Evolutionary conservation across 163 green algal genomes (phyloP), one percentile per base, ranked within the genome.

Genomic region (Chlamydomonas reinhardtii): DNA sequence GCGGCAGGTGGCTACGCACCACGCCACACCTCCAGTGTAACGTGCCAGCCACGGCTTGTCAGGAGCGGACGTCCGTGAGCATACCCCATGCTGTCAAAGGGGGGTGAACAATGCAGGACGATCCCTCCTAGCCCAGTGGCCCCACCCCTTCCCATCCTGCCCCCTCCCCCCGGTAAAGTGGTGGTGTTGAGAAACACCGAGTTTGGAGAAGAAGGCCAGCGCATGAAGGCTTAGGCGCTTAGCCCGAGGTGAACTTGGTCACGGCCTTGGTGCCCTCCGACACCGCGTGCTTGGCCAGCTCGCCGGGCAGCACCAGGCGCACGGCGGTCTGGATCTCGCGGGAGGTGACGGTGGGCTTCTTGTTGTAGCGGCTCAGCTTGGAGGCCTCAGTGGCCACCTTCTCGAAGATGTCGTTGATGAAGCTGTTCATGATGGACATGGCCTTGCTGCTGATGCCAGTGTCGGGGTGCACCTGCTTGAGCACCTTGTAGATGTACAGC

Each of bases 191-290:
- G 2, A 56, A 56, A 19, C 48, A 56, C 48, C 48, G 48, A 56
- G 48, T 56, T 56, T 56, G 17, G 48, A 22, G 2, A 20, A 2
- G 14, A 56, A 12, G 1, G 48, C 11, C 48, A 56, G 12, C 11
- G 48, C 12, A 56, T 9, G 48, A 5, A 48, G 39, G 39, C 39
- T 14, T 48, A 54, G 48, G 9, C 48, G 9, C 48, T 91, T 93
- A 98, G 71, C 92, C 94, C 31, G 94, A 95, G 82, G 96, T 98
- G 92, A 97, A 98, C 93, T 98, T 98, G 91, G 96, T 98, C 62
- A 98, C 96, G 76, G 96, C 95, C 94, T 98, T 98, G 92, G 95
- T 98, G 92, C 96, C 96, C 92, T 98, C 96, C 35, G 94, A 97
- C 74, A 98, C 95, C 43, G 96, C 96, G 90, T 98, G 96, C 95